Evolutionary conservation across 2,329 filamentous ascomycete genomes (phyloP).

Genomic region (Cryphonectria japonica): DNA sequence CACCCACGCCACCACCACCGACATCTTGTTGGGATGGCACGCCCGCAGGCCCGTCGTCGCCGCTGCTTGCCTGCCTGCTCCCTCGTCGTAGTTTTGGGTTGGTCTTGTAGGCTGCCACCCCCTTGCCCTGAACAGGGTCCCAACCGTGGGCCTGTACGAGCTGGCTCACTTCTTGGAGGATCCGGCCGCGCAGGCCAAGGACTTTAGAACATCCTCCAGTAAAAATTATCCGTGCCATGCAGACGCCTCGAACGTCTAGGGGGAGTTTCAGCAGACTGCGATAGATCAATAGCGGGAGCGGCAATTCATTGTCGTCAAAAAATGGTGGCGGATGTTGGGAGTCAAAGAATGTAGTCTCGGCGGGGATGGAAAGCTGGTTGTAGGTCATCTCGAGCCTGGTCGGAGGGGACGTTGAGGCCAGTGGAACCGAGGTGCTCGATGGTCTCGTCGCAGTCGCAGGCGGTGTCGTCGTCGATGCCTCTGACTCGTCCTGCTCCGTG

Average conservation of each 20-base stretch:
- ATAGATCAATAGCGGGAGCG: slow-evolving; percentile 78
- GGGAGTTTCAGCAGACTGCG: slow-evolving; percentile 74
- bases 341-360: slow-evolving; percentile 76
- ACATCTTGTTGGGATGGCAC: slow-evolving; percentile 25
- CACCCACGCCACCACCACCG: slow-evolving; percentile 32
- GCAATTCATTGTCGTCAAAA: slow-evolving; percentile 85
- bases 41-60: slow-evolving; percentile 30
- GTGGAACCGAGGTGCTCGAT: slow-evolving; percentile 46
- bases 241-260: slow-evolving; percentile 79
- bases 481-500: slow-evolving; percentile 60
- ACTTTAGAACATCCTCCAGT: slow-evolving; percentile 80
- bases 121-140: slow-evolving; percentile 75
- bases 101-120: slow-evolving; percentile 56
- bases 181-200: slow-evolving; percentile 75
- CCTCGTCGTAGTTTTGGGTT: slow-evolving; percentile 48
- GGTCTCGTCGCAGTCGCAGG: slow-evolving; percentile 32
- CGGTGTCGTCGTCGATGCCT: slow-evolving; percentile 32
- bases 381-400: slow-evolving; percentile 69
- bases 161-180: slow-evolving; percentile 73
- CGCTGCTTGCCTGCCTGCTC: slow-evolving; percentile 33
- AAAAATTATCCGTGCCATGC: slow-evolving; percentile 88
- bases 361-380: slow-evolving; percentile 70
- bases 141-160: slow-evolving; percentile 74
- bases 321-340: slow-evolving; percentile 52
- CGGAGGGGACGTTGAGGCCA: slow-evolving; percentile 53